Conservation (phyloP, 2,329 filamentous ascomycete species). For the Alternaria sp. region DNA sequence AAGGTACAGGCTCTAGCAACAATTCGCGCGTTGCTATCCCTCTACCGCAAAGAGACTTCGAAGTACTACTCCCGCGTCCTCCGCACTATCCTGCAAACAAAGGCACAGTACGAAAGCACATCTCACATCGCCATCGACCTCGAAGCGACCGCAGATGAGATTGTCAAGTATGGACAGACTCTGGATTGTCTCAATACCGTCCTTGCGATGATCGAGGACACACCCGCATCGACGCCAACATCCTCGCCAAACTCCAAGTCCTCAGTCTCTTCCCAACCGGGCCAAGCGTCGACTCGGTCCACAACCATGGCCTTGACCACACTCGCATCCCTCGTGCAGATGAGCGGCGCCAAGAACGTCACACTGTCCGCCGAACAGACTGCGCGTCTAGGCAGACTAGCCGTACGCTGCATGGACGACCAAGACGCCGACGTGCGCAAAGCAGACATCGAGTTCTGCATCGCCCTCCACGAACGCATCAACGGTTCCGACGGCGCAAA, state of each 20-base stretch:
- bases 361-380: conserved; percentile 43
- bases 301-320: conserved; percentile 50
- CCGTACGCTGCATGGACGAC: conserved; percentile 47
- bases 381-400: conserved; percentile 47
- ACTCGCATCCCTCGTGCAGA: conserved; percentile 46
- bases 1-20: conserved; percentile 78
- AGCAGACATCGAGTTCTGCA: conserved; percentile 80
- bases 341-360: conserved; percentile 41
- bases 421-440: conserved; percentile 58
- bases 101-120: conserved; percentile 70
- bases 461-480: conserved; percentile 66
- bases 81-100: conserved; percentile 69
- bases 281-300: conserved; percentile 36
- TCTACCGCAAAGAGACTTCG: conserved; percentile 69
- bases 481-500: conserved; percentile 39
- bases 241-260: conserved; percentile 42
- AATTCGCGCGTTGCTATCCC: conserved; percentile 73
- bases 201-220: conserved; percentile 45
- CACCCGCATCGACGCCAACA: conserved; percentile 30
- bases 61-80: conserved; percentile 72
- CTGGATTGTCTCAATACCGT: conserved; percentile 56
- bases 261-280: conserved; percentile 33
- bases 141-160: conserved; percentile 74
- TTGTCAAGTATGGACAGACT: conserved; percentile 69
- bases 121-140: conserved; percentile 77